Base-by-base conservation (phyloP, 805 yeast genomes). In the Zygoascus biomembranicola region DNA sequence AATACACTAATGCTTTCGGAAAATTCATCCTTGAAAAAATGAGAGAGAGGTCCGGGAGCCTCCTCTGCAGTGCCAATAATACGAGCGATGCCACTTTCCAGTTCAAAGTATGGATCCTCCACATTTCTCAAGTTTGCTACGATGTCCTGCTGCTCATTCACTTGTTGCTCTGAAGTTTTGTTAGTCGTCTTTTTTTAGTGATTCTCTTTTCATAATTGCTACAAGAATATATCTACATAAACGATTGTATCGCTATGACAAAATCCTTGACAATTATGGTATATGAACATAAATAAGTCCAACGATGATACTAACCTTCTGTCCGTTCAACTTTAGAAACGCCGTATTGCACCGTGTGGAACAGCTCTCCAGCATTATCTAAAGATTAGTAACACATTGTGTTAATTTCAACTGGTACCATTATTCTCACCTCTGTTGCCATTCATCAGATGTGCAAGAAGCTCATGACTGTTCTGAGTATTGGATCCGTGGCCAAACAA, bases 371-470 rank as follows among this genome's bases (percentile, higher is more conserved):
- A 35, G 39, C 39, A 35, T 35, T n/a, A 35, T 35, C 39, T 35
- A 35, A 35, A 35, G 39, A 35, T 35, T 35, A 35, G 39, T 35
- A 35, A 35, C 39, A 35, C 4, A 6, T n/a, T 35, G 13, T 35
- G 16, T 8, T 8, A 35, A 35, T 8, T 35, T 23, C 10, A 35
- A n/a, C 16, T 35, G 4, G 39, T 35, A 35, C 39, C 39, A 35
- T 66, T 19, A 69, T 69, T 47, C 71, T 72, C 50, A 57, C 57
- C 56, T 50, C 47, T 49, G 49, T 85, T 87, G 31, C 95, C 95
- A 61, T 84, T 84, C 82, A 90, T 84, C 65, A 90, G 74, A 68
- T 89, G 97, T 54, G 82, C 87, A 61, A 90, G 76, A 63, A 90
- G 76, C 65, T 89, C 96, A 43, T 89, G 82, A 55, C 90, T 84